Conservation (phyloP, 129 eudicot species). For the Rutidosis leptorrhynchoides region DNA sequence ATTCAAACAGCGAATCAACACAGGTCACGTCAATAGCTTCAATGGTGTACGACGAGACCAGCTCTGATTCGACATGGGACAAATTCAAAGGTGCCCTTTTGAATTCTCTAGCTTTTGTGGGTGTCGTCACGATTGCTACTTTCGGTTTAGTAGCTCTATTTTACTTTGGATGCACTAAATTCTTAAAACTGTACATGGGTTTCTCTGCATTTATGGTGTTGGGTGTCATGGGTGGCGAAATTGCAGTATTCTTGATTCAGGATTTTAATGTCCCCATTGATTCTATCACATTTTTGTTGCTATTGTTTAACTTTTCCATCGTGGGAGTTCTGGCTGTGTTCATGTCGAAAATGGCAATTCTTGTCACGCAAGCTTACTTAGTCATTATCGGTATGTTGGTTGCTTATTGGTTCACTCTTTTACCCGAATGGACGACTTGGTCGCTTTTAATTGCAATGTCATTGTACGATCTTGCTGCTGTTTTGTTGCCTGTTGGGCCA, state of each 20-base stretch:
- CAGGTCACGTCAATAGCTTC: conserved; percentile 85
- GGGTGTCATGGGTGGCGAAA: conserved; percentile 90
- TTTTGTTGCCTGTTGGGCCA: conserved; percentile 92
- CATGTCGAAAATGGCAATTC: conserved; percentile 71
- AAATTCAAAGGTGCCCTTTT: conserved; percentile 93
- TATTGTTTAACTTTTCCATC: conserved; percentile 68
- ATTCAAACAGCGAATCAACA: no score
- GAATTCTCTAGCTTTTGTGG: conserved; percentile 88
- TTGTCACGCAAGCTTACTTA: conserved; percentile 66
- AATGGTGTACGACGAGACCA: conserved; percentile 64
- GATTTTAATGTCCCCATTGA: conserved; percentile 52
- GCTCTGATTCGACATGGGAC: conserved; percentile 83
- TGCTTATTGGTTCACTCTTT: conserved; percentile 93
- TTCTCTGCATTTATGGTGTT: conserved; percentile 83
- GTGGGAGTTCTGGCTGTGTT: conserved; percentile 88
- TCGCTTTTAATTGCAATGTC: conserved; percentile 90
- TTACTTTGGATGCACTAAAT: conserved; percentile 82
- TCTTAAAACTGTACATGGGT: conserved; percentile 90
- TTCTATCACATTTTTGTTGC: conserved; percentile 47
- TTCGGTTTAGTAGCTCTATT: conserved; percentile 84
- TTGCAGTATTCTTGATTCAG: conserved; percentile 57
- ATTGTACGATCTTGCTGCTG: conserved; percentile 95
- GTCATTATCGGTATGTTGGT: conserved; percentile 86
- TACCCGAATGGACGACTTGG: conserved; percentile 99
- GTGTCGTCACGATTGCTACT: conserved; percentile 71